These are phyloP conservation scores for Leccinum fuscescens DNA, from an alignment of 1,284 basidiomycete genomes.

Conservation along the genomic window DNA sequence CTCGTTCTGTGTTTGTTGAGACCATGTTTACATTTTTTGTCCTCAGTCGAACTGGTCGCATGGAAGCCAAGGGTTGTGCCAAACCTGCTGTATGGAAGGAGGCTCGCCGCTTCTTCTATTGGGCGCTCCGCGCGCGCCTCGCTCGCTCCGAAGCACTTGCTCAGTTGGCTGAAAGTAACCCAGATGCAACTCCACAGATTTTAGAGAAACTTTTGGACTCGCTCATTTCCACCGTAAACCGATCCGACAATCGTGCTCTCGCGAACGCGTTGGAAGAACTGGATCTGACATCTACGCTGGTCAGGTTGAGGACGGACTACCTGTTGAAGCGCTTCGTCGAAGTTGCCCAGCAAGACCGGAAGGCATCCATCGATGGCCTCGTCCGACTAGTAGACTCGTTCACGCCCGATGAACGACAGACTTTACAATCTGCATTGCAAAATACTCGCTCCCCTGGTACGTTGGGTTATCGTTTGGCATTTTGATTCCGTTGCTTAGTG, in stretches of 20 bases:
- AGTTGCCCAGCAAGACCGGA: conserved; percentile 65
- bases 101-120: conserved; percentile 93
- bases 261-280: conserved; percentile 66
- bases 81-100: conserved; percentile 84
- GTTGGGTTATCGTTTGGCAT: conserved; percentile 22
- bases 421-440: conserved; percentile 62
- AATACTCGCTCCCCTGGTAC: conserved; percentile 53
- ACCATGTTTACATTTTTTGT: conserved; percentile 15
- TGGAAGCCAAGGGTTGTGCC: conserved; percentile 97
- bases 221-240: conserved; percentile 53
- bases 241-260: conserved; percentile 51
- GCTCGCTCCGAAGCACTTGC: conserved; percentile 64
- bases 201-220: conserved; percentile 57
- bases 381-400: conserved; percentile 67
- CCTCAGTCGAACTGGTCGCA: conserved; percentile 85
- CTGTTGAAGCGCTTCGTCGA: conserved; percentile 61
- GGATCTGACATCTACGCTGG: conserved; percentile 58
- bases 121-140: conserved; percentile 82
- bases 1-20: neutral
- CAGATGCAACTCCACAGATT: conserved; percentile 60
- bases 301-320: conserved; percentile 64
- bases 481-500: conserved; percentile 3
- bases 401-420: conserved; percentile 67
- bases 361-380: conserved; percentile 67
- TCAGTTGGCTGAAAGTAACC: conserved; percentile 59